phyloP scores from a whole-genome alignment of 2,329 filamentous ascomycete species.

The Fusarium luffae region DNA sequence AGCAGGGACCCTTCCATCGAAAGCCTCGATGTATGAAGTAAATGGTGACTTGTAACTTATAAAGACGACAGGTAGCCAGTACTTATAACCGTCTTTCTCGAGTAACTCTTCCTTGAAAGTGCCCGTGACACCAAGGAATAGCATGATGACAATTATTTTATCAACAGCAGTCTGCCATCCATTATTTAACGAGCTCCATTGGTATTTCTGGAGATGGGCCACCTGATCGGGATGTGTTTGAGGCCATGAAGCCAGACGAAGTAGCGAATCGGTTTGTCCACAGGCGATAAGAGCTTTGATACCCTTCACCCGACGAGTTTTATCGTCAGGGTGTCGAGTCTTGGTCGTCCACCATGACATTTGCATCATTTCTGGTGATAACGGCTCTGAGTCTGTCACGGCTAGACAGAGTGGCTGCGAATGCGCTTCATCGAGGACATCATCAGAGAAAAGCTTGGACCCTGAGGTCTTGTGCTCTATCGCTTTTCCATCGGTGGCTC shows the following conservation, averaged over 20 bases:
- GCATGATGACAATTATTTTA: not conserved
- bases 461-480: rapidly evolving
- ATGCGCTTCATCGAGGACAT: not conserved
- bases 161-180: not conserved
- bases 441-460: not conserved
- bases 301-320: not conserved
- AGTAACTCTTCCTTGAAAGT: not conserved
- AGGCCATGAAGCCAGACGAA: not conserved
- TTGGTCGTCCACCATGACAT: not conserved
- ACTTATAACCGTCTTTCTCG: rapidly evolving
- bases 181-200: not conserved
- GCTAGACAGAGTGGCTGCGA: rapidly evolving
- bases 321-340: rapidly evolving
- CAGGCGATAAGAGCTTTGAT: constrained; percentile 17
- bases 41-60: rapidly evolving
- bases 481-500: rapidly evolving
- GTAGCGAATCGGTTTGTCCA: not conserved
- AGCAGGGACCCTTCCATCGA: rapidly evolving
- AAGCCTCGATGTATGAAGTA: not conserved
- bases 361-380: constrained; percentile 10
- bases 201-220: rapidly evolving
- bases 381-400: rapidly evolving
- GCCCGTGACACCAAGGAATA: not conserved
- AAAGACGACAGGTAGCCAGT: constrained; percentile 4
- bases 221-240: not conserved